Percentiles rank a stretch among this genome's conserved stretches.
phyloP scores from a whole-genome alignment of 805 yeast genomes.

The Candida boleticola region DNA sequence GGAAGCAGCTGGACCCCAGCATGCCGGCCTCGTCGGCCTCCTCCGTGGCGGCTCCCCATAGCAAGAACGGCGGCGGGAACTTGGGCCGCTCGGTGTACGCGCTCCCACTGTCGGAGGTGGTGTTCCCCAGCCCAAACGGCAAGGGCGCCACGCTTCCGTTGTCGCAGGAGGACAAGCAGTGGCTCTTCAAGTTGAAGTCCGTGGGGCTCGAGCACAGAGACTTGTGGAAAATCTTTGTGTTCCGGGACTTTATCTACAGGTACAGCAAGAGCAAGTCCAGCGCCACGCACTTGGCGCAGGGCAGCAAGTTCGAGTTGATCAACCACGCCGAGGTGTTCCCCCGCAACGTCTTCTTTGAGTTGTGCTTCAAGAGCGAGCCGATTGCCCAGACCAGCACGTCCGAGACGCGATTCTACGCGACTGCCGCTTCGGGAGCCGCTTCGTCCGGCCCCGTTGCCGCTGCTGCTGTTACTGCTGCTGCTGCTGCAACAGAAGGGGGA shows the following conservation, averaged over 20 bases:
- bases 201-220: constrained; percentile 75
- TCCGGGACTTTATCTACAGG: constrained; percentile 65
- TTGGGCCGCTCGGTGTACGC: constrained; percentile 37
- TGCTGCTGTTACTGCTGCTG: constrained; percentile 6
- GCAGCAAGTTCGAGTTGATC: constrained; percentile 4
- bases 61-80: constrained; percentile 8
- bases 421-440: neutral
- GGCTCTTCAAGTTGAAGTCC: constrained; percentile 69
- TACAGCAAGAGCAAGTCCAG: constrained; percentile 38
- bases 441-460: constrained; percentile 3
- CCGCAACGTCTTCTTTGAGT: constrained; percentile 36
- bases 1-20: constrained; percentile 46
- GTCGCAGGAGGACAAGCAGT: constrained; percentile 63
- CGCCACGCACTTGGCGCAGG: neutral
- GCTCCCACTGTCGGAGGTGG: constrained; percentile 15
- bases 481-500: no score
- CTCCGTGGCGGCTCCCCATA: neutral
- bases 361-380: constrained; percentile 37
- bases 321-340: constrained; percentile 20
- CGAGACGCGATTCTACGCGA: neutral
- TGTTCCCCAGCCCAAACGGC: constrained; percentile 11
- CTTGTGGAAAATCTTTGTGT: constrained; percentile 76
- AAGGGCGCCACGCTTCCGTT: constrained; percentile 26
- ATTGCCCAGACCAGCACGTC: constrained; percentile 8
- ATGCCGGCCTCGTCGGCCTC: neutral